Base-by-base conservation (phyloP, 2,329 filamentous ascomycete genomes). In the Ophiostoma ulmi region DNA sequence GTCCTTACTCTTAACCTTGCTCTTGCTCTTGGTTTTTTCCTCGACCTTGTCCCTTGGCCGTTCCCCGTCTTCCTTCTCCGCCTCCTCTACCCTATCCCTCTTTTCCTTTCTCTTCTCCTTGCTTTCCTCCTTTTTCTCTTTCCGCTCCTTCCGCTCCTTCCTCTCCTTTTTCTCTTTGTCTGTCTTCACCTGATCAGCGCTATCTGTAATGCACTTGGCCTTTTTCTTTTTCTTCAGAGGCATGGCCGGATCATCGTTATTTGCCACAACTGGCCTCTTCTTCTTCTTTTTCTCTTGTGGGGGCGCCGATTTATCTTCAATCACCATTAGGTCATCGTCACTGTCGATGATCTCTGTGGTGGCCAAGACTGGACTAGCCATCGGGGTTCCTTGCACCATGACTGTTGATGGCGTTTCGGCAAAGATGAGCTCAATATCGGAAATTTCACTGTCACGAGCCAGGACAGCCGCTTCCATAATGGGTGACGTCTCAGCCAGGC, bases 401-500 rank as follows among this genome's bases (percentile, higher is more conserved):
- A 7, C 20, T 10, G 36, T 36, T 36, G 38, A 7, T 6, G 44
- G 17, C 5, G 63, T 36, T 22, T 13, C 39, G 8, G 26, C 5
- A 5, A 22, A 22, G 6, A n/a, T 10, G 1, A 22, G 6, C 10
- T 67, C 65, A 3, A 2, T 48, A 11, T 17, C 38, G 3, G 39
- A 67, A 8, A 48, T 14, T n/a, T 39, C 63, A 8, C 41, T 22
- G 20, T 41, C 63, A 6, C 5, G 13, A 17, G 35, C 6, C 17
- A 7, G 3, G 2, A 13, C 17, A 7, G 20, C 5, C 14, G 63
- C 20, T 11, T 72, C 72, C 8, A 75, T 73, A 73, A 72, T 69
- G 0, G 76, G 76, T 1, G 65, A 22, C 5, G 73, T 81, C 73
- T 70, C 76, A 41, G 75, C 72, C 5, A 81, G 68, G 11, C 82